These are phyloP conservation scores for Gentiana straminea DNA, from an alignment of 257 asterid species.

Conservation along the genomic window DNA sequence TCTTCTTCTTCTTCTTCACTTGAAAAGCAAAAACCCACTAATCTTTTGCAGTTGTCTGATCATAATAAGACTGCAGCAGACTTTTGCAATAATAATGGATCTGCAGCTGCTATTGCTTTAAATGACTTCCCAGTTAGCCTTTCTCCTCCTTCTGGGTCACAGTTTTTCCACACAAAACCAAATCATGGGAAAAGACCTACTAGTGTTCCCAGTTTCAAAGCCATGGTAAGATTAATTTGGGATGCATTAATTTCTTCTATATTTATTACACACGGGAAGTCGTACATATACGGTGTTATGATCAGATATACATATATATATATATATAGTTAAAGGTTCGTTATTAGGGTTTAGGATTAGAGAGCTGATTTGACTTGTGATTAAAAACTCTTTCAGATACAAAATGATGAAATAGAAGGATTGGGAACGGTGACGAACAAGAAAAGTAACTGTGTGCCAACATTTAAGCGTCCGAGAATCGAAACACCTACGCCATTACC, in stretches of 20 bases:
- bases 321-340: background rate
- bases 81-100: conserved; percentile 17
- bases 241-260: too few relatives aligned
- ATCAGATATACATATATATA: too few relatives aligned
- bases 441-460: conserved; percentile 26
- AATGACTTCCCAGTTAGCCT: conserved; percentile 13
- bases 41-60: conserved; percentile 16
- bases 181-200: conserved; percentile 3
- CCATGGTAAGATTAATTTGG: conserved; percentile 17
- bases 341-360: background rate
- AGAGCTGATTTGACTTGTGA: background rate
- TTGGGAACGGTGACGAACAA: conserved; percentile 13
- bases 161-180: conserved; percentile 19
- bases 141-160: conserved; percentile 30
- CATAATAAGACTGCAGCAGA: conserved; percentile 6
- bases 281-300: too few relatives aligned
- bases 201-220: conserved; percentile 6
- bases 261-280: too few relatives aligned
- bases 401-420: conserved; percentile 16
- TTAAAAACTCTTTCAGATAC: conserved; percentile 18
- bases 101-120: conserved; percentile 9
- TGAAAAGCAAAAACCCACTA: conserved; percentile 9
- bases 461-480: conserved; percentile 40
- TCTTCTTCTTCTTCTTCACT: conserved; percentile 9
- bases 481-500: conserved; percentile 75